Evolutionary conservation across 2,329 filamentous ascomycete genomes (phyloP), one percentile per base, ranked within the genome.

Genomic region (Calonectria hongkongensis): DNA sequence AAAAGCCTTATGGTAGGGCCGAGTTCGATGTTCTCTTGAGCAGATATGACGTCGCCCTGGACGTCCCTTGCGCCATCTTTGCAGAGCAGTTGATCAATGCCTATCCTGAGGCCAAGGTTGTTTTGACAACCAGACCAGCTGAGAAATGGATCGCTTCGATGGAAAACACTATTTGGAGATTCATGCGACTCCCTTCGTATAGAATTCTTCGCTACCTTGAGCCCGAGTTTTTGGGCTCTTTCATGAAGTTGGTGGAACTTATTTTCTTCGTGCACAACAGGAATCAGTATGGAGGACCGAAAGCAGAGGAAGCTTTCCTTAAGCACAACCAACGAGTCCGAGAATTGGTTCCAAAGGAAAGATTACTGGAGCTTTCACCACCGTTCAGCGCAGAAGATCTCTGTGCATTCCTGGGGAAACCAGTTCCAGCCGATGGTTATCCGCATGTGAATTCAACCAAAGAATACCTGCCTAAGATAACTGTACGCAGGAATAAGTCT

Each of bases 41-140:
- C 50, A 16, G 30, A 9, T 54, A 54, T 16, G 10, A 54, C 33
- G 50, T 54, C 30, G 50, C 50, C 16, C 16, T 54, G 16, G 50
- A 54, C 10, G 50, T 54, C 3, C 50, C 50, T 30, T 36, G 50
- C 10, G 50, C 50, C 15, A 33, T 54, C 16, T 54, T 54, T 10
- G 50, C 50, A 18, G 50, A 54, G 50, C 28, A 54, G 28, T 21
- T 54, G 50, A 54, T 54, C 28, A 54, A 21, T 12, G 50, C 50
- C 28, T 54, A 54, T 13, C 16, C 50, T 10, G 50, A 33, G n/a
- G 50, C 50, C 28, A 54, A 33, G 28, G 50, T 54, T 16, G 16
- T 54, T 21, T 54, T 54, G 28, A 54, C 50, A 8, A 54, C 50
- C 1, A 54, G 50, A 18, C 50, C 28, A 4, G 7, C 27, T 1